Evolutionary conservation across 371 early-diverging fungal species (phyloP), one percentile per base, ranked within the genome.

Genomic region (Mucor sp.): DNA sequence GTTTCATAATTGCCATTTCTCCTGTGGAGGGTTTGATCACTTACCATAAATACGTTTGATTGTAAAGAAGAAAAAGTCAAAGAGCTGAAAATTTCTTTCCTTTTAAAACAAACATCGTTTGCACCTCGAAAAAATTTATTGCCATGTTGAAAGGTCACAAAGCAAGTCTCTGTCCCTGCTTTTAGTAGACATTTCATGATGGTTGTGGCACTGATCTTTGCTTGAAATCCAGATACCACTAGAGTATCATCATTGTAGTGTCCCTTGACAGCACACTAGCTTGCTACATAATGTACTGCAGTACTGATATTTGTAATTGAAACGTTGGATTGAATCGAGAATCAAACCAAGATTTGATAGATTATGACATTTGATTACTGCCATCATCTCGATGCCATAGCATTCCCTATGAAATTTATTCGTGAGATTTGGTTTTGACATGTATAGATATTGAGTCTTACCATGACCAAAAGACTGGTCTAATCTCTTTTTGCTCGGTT

Each of bases 1-100:
- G 32, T 19, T 27, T 19, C 30, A 57, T 32, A 57, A 57, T 8
- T 32, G 32, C 57, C n/a, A 32, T n/a, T 7, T 12, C 6, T 21
- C 14, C 28, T 55, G 55, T n/a, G n/a, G n/a, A n/a, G n/a, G n/a
- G n/a, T 14, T 5, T 41, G 27, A 53, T 53, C 1, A 57, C 57
- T 57, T 57, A 57, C 57, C 57, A 57, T 32, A 57, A 57, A 33
- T 57, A 25, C 17, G 33, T n/a, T 57, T 57, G 33, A 32, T 33
- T 57, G 33, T 57, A 33, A 25, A 57, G 25, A 57, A 57, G 6
- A 57, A 30, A 19, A 14, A n/a, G 30, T 15, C 12, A 1, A 35
- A 57, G 4, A 11, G 6, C 5, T 6, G 5, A 53, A 53, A 53
- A 27, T 25, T 53, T 53, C 53, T 27, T 21, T 23, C 53, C 27